A percentile compares a stretch with the other conserved stretches of the same genome.
Conservation (phyloP, 768 basidiomycete species). For the Mrakia blollopis region DNA sequence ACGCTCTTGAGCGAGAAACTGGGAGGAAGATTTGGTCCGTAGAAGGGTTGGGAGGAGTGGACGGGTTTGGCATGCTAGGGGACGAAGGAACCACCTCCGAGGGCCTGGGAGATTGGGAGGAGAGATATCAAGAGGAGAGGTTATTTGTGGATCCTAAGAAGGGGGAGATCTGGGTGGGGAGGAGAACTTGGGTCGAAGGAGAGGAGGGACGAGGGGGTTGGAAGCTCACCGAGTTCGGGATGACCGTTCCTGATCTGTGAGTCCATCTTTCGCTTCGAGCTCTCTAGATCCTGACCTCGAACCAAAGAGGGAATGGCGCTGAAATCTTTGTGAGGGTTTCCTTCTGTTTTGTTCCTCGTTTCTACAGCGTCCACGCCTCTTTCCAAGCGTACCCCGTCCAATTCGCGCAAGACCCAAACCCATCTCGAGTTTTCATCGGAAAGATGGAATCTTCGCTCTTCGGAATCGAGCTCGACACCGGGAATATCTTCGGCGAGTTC, state of each 20-base stretch:
- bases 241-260: slow-evolving; percentile 78
- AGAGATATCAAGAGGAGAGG: slow-evolving; percentile 33
- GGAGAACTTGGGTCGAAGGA: neutral
- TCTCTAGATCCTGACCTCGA: no score
- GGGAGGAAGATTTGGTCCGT: slow-evolving; percentile 81
- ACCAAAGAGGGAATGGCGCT: neutral
- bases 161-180: slow-evolving; percentile 16
- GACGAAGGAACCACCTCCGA: slow-evolving; percentile 27
- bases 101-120: slow-evolving; percentile 54
- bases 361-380: slow-evolving; percentile 29
- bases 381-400: slow-evolving; percentile 52
- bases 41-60: slow-evolving; percentile 51
- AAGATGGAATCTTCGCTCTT: slow-evolving; percentile 75
- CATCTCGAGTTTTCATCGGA: slow-evolving; percentile 77
- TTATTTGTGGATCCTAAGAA: slow-evolving; percentile 28
- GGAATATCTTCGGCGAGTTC: slow-evolving; percentile 42
- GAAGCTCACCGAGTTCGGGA: slow-evolving; percentile 72
- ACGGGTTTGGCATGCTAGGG: slow-evolving; percentile 29
- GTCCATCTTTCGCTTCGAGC: slow-evolving; percentile 16
- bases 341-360: no score
- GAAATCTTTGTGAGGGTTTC: neutral
- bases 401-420: slow-evolving; percentile 57
- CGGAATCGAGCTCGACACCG: slow-evolving; percentile 47
- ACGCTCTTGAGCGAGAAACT: slow-evolving; percentile 81
- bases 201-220: slow-evolving; percentile 10